Evolutionary conservation across 257 asterid genomes (phyloP).

Genomic region (Coffea eugenioides): DNA sequence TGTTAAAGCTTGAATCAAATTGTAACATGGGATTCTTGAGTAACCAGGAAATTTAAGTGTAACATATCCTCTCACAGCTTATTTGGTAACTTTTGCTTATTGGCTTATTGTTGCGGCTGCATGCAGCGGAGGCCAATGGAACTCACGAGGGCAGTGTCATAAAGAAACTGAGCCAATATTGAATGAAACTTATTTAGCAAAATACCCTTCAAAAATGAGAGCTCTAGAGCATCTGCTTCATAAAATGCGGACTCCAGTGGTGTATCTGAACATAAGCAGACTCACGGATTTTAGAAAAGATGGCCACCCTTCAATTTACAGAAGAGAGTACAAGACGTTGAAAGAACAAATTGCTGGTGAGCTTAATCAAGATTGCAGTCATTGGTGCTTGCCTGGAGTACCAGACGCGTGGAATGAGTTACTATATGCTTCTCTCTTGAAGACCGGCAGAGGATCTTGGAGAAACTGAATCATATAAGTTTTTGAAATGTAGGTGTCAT

Average conservation of each 20-base stretch:
- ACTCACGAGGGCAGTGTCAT: conserved; percentile 86
- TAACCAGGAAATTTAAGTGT: background rate
- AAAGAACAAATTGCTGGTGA: conserved; percentile 35
- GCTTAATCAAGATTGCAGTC: conserved; percentile 88
- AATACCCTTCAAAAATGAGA: conserved; percentile 83
- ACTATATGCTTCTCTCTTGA: conserved; percentile 67
- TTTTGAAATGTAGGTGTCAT: background rate
- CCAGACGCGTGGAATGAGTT: conserved; percentile 96
- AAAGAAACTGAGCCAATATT: conserved; percentile 71
- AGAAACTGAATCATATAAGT: conserved; percentile 17
- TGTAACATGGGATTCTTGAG: background rate
- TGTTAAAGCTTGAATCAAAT: background rate
- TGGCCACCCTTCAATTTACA: conserved; percentile 81
- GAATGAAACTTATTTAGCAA: conserved; percentile 46
- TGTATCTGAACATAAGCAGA: conserved; percentile 71
- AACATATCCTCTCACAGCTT: background rate
- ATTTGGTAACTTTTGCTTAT: background rate
- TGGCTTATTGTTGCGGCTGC: conserved; percentile 9
- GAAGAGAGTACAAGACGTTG: conserved; percentile 49
- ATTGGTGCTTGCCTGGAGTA: conserved; percentile 97
- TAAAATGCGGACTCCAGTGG: conserved; percentile 59
- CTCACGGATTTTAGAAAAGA: conserved; percentile 83
- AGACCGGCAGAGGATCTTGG: conserved; percentile 57
- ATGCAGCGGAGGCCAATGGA: conserved; percentile 95
- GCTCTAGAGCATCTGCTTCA: conserved; percentile 57